Percentiles rank a stretch among this genome's conserved stretches.
Evolutionary conservation across 148 eudicot genomes (phyloP).

Genomic region (Vaccinium macrocarpon): DNA sequence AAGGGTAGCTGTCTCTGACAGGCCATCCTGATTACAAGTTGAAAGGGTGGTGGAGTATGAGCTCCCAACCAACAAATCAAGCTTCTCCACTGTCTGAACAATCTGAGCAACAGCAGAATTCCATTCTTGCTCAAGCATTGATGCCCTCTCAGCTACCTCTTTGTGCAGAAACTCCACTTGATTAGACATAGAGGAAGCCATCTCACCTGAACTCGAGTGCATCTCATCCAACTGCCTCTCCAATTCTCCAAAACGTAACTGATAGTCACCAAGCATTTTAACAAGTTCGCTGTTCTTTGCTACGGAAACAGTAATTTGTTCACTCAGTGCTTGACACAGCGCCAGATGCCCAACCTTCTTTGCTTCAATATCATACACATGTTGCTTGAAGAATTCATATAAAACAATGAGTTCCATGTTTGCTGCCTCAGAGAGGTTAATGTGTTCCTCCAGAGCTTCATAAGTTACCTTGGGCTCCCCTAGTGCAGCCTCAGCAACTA

Average conservation of each 20-base stretch:
- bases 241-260: constrained; percentile 41
- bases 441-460: constrained; percentile 46
- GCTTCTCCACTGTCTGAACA: constrained; percentile 49
- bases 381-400: constrained; percentile 58
- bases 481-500: constrained; percentile 33
- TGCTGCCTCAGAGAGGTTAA: constrained; percentile 46
- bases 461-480: constrained; percentile 47
- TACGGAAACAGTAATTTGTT: constrained; percentile 31
- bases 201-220: constrained; percentile 36
- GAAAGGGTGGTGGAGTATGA: constrained; percentile 21
- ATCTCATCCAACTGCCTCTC: constrained; percentile 55
- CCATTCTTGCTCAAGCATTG: constrained; percentile 46
- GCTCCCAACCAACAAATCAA: constrained; percentile 43
- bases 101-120: constrained; percentile 36
- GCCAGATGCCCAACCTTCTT: constrained; percentile 47
- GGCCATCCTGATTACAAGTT: constrained; percentile 22
- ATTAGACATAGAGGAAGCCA: constrained; percentile 36
- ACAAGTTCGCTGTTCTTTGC: constrained; percentile 44
- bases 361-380: constrained; percentile 44
- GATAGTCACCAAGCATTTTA: constrained; percentile 41
- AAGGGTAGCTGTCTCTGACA: constrained; percentile 30
- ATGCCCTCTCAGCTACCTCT: constrained; percentile 45
- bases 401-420: constrained; percentile 67
- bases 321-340: constrained; percentile 39
- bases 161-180: constrained; percentile 50